Evolutionary conservation across 208 protist species (phyloP).

Genomic region (Lotmaria passim): DNA sequence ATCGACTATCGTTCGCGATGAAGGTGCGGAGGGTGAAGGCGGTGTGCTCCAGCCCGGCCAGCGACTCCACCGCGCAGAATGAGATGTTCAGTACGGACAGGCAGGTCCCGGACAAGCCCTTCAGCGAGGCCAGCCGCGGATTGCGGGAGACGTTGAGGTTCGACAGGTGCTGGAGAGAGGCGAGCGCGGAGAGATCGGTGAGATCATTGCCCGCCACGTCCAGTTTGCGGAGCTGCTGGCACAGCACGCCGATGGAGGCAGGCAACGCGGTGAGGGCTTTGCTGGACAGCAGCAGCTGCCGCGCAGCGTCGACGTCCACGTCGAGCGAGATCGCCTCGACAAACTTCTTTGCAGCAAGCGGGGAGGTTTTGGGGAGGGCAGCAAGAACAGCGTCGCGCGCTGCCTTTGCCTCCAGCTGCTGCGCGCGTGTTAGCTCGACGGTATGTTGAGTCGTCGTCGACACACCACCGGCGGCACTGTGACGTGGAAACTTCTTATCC

Average conservation of each 20-base stretch:
- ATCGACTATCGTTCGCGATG: slow-evolving; percentile 85
- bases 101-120: slow-evolving; percentile 39
- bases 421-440: slow-evolving; percentile 15
- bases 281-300: slow-evolving; percentile 51
- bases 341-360: slow-evolving; percentile 38
- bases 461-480: neutral
- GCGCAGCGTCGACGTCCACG: slow-evolving; percentile 66
- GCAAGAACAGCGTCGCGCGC: slow-evolving; percentile 22
- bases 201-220: slow-evolving; percentile 75
- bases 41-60: slow-evolving; percentile 69
- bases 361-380: slow-evolving; percentile 7
- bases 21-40: slow-evolving; percentile 64
- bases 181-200: slow-evolving; percentile 48
- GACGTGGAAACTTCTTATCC: neutral
- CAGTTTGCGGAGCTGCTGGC: slow-evolving; percentile 65
- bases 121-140: slow-evolving; percentile 45
- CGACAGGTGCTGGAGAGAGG: slow-evolving; percentile 55
- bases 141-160: slow-evolving; percentile 76
- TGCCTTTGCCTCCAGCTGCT: slow-evolving; percentile 34
- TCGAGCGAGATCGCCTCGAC: slow-evolving; percentile 78
- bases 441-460: neutral
- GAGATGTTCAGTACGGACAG: slow-evolving; percentile 74
- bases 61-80: slow-evolving; percentile 62
- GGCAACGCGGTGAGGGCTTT: slow-evolving; percentile 60
- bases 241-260: slow-evolving; percentile 49